Base-by-base conservation (phyloP, 2,329 filamentous ascomycete genomes). In the Epichloe hybrida region DNA sequence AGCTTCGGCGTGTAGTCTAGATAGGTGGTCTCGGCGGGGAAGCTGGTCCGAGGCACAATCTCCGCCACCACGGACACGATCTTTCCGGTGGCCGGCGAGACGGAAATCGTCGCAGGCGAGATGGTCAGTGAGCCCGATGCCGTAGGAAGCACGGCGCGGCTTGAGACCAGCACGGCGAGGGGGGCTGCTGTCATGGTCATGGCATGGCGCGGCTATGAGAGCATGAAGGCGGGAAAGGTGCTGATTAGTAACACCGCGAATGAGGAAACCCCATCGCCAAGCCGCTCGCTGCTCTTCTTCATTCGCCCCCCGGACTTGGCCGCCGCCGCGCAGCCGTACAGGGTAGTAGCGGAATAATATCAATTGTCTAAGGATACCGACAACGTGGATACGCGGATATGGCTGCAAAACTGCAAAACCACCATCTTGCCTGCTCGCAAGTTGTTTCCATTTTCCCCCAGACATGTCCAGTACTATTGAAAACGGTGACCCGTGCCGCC, bases 1-100 rank as follows among this genome's bases (percentile, higher is more conserved):
- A 97, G 76, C 66, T 84, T 79, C 11, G 91, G 88, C 21, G 86
- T 88, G 69, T 95, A 83, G 72, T 98, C 84, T 58, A 80, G 76
- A 67, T 97, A 97, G 5, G 75, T 73, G 7, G 84, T 82, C 39
- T 79, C 80, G 0, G 75, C 62, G 1, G 89, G 84, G 65, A 97
- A 96, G 41, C 80, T 77, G 5, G 79, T 77, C n/a, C 70, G 64
- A 1, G 88, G 86, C n/a, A 95, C 74, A 48, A 96, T 75, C 27
- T 79, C 77, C 51, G 85, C 79, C 56, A 83, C 79, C 54, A 95
- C 78, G 2, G 83, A 81, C 43, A 84, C 76, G 61, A 97, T 94
- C 70, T 90, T 95, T 62, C 93, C 93, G 0, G 88, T 90, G 41
- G 65, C 64, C 6, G 80, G 78, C 2, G 88, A 95, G 58, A 96